Conservation (phyloP, 345 rosid genomes). For the Camelina neglecta region DNA sequence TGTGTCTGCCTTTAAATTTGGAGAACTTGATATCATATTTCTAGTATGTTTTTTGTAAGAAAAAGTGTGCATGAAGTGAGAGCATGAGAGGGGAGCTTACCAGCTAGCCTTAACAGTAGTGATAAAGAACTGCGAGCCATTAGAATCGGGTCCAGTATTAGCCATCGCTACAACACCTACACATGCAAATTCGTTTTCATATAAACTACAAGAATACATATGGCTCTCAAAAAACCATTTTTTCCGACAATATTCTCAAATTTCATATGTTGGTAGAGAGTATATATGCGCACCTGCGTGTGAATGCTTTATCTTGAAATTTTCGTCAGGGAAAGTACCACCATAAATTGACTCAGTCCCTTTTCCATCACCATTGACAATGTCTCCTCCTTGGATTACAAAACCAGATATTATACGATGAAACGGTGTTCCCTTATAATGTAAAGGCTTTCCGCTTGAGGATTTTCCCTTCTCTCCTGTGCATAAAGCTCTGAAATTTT, state of each 20-base stretch:
- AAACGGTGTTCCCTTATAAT: conserved; percentile 81
- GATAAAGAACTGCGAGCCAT: conserved; percentile 96
- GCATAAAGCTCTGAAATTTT: conserved; percentile 95
- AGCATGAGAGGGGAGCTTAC: conserved; percentile 51
- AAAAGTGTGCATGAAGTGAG: neutral
- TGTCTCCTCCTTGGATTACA: conserved; percentile 94
- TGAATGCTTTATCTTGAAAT: conserved; percentile 82
- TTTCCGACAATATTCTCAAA: neutral
- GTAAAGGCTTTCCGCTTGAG: conserved; percentile 63
- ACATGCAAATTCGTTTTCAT: conserved; percentile 14
- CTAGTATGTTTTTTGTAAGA: conserved; percentile 2
- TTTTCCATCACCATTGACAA: conserved; percentile 73
- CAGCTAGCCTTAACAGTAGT: conserved; percentile 93
- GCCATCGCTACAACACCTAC: conserved; percentile 94
- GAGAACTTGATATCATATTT: conserved; percentile 9
- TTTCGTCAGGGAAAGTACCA: conserved; percentile 85
- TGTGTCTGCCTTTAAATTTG: neutral
- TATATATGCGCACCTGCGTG: conserved; percentile 66
- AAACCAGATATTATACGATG: conserved; percentile 97
- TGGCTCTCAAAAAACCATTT: neutral
- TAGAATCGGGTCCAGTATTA: conserved; percentile 89
- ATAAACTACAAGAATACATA: neutral
- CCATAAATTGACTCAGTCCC: conserved; percentile 85
- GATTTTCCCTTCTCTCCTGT: conserved; percentile 83
- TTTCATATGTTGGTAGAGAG: conserved; percentile 13